phyloP scores from a whole-genome alignment of 345 rosid genomes.

The Sisymbrium altissimum region DNA sequence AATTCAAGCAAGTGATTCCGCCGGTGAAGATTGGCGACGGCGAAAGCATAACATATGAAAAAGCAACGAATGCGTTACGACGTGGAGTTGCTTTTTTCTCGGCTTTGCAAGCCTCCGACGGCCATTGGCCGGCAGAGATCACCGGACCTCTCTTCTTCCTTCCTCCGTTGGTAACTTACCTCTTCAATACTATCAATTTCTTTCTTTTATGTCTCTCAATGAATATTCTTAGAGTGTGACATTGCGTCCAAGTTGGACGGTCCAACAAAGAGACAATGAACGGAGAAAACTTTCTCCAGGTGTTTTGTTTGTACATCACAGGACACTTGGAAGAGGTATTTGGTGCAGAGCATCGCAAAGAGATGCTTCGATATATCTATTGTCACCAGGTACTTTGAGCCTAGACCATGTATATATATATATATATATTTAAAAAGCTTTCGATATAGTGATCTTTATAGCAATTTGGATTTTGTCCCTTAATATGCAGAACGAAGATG shows the following conservation, averaged over 20 bases:
- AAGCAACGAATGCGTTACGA: constrained; percentile 34
- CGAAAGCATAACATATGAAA: constrained; percentile 32
- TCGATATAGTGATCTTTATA: too few relatives aligned
- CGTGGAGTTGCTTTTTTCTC: constrained; percentile 29
- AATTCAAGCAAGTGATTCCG: constrained; percentile 39
- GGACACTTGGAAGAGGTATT: not conserved
- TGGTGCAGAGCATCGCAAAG: constrained; percentile 17
- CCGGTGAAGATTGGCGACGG: constrained; percentile 33
- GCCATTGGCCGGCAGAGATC: constrained; percentile 46
- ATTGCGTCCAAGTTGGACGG: too few relatives aligned
- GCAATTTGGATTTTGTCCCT: not conserved
- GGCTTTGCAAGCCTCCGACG: constrained; percentile 40
- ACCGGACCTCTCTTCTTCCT: constrained; percentile 37
- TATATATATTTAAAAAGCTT: too few relatives aligned
- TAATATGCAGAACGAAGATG: constrained; percentile 50
- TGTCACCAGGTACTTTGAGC: constrained; percentile 20
- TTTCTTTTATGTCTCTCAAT: not conserved
- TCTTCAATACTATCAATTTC: not conserved
- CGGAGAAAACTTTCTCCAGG: not conserved
- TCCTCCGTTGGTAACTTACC: constrained; percentile 31
- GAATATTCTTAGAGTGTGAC: too few relatives aligned
- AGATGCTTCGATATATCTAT: constrained; percentile 19
- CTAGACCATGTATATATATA: not conserved
- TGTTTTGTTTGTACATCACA: constrained; percentile 13
- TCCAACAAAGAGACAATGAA: not conserved